Evolutionary conservation across 1,284 basidiomycete species (phyloP).

Genomic region (Agaricales sp.): DNA sequence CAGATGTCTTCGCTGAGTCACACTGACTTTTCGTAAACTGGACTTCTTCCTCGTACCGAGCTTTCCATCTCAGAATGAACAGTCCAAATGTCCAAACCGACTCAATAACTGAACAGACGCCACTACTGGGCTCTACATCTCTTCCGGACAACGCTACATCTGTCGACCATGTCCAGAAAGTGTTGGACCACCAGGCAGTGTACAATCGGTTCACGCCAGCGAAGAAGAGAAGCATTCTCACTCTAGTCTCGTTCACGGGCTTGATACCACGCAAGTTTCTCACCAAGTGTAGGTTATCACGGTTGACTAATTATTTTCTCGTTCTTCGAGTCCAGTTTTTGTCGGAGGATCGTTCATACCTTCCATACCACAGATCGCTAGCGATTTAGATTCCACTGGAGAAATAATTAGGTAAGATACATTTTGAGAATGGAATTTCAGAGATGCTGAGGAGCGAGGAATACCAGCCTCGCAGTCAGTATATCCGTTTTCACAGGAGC

Average conservation of each 20-base stretch:
- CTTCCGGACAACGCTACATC: not conserved
- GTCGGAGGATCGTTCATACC: not conserved
- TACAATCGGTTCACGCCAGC: slow-evolving; percentile 39
- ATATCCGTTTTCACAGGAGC: not conserved
- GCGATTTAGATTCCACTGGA: not conserved
- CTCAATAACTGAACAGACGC: not conserved
- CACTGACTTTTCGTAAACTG: too few relatives aligned
- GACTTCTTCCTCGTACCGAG: too few relatives aligned
- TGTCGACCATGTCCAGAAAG: not conserved
- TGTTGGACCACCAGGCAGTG: slow-evolving; percentile 21
- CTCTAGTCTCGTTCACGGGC: slow-evolving; percentile 40
- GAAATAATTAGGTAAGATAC: not conserved
- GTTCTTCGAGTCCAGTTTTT: slow-evolving; percentile 23
- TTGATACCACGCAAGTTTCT: slow-evolving; percentile 35
- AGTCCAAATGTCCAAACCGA: not conserved
- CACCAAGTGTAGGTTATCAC: not conserved
- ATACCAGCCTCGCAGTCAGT: not conserved
- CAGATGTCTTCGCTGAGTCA: too few relatives aligned
- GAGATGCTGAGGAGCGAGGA: not conserved
- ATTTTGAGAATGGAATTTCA: not conserved
- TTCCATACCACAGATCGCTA: not conserved
- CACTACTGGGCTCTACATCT: not conserved
- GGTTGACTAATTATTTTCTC: slow-evolving; percentile 1
- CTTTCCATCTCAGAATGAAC: too few relatives aligned
- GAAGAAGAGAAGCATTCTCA: slow-evolving; percentile 37